Percentiles rank a stretch among this genome's conserved stretches.
These are phyloP conservation scores for Ustilago trichophora DNA, from an alignment of 1,284 basidiomycete species.

Conservation along the genomic window DNA sequence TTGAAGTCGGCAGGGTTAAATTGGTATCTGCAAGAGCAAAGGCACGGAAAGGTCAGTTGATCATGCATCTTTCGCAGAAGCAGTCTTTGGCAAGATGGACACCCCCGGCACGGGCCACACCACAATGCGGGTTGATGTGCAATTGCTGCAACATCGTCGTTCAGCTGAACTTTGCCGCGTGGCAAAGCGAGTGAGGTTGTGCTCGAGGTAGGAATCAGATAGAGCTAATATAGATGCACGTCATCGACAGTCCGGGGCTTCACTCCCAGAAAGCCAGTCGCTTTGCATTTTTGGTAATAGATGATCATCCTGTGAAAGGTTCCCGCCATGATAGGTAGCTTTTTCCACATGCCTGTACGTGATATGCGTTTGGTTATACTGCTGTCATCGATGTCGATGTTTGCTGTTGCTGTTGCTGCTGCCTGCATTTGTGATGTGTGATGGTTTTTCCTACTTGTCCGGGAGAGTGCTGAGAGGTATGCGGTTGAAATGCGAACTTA, in stretches of 20 bases:
- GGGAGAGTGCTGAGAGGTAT: background rate
- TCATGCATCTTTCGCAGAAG: too few species aligned
- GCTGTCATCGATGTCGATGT: too few species aligned
- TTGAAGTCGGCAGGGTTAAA: constrained; percentile 94
- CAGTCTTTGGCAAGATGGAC: too few species aligned
- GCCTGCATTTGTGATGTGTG: background rate
- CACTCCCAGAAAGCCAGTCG: constrained; percentile 52
- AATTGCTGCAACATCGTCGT: background rate
- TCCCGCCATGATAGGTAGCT: background rate
- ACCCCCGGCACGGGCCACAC: constrained; percentile 10
- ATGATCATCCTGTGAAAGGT: constrained; percentile 37
- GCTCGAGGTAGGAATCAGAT: constrained; percentile 50
- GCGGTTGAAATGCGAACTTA: constrained; percentile 63
- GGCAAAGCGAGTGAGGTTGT: background rate
- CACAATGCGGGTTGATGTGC: background rate
- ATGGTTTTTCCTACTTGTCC: constrained; percentile 2
- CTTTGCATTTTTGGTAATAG: constrained; percentile 41
- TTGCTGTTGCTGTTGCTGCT: constrained; percentile 1
- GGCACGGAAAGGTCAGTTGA: too few species aligned
- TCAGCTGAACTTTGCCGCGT: too few species aligned
- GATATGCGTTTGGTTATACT: background rate
- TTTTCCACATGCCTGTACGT: too few species aligned
- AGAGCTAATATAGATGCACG: constrained; percentile 65
- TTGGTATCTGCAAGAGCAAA: constrained; percentile 77
- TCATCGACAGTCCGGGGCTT: constrained; percentile 52